Percentiles rank a stretch among this genome's conserved stretches.
Conservation (phyloP, 2,329 filamentous ascomycete genomes). For the Apiospora phragmitis region DNA sequence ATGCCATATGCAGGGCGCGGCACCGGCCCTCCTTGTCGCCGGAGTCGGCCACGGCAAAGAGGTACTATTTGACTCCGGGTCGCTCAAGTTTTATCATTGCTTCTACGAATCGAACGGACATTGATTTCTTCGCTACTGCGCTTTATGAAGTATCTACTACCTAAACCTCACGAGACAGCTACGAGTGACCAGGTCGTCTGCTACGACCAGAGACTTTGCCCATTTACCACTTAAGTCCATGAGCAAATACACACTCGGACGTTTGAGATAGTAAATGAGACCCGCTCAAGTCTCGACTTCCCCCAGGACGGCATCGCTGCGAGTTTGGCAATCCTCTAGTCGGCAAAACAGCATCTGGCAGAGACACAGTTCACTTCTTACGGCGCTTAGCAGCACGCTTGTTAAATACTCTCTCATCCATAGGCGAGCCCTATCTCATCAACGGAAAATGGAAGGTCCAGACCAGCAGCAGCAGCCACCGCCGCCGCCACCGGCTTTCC, state of each 20-base stretch:
- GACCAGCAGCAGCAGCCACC: not conserved
- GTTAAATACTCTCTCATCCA: not conserved
- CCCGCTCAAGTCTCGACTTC: not conserved
- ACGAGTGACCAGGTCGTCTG: not conserved
- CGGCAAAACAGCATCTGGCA: not conserved
- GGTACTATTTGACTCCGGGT: not conserved
- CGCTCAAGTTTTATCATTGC: not conserved
- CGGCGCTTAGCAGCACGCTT: not conserved
- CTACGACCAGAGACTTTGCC: not conserved
- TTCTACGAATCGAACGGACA: not conserved
- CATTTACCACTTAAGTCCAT: not conserved
- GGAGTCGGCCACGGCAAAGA: not conserved
- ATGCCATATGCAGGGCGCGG: slow-evolving; percentile 1
- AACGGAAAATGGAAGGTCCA: not conserved
- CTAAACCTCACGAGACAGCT: not conserved
- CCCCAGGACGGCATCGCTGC: not conserved
- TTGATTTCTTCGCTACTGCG: not conserved
- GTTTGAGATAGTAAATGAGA: not conserved
- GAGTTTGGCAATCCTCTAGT: not conserved
- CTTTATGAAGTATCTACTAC: not conserved
- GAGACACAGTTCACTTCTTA: not conserved
- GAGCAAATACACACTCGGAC: not conserved
- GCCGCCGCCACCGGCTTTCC: not conserved
- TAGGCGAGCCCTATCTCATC: not conserved
- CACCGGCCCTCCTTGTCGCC: not conserved